These are phyloP conservation scores for Diplogelasinospora grovesii DNA, from an alignment of 495 filamentous ascomycete species.

Conservation along the genomic window DNA sequence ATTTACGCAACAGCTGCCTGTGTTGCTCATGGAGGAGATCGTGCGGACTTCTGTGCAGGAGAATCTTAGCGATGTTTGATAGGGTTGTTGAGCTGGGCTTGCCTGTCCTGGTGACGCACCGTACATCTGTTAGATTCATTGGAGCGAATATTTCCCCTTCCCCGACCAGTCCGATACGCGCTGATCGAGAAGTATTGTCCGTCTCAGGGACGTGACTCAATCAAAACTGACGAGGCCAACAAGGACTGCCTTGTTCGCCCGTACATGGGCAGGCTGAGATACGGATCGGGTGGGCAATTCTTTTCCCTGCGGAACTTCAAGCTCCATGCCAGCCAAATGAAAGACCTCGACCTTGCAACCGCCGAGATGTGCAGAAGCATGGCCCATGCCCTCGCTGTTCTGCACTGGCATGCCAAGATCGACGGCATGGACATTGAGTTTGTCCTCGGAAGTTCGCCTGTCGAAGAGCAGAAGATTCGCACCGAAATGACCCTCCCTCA, in stretches of 20 bases:
- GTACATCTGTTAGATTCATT: too few relatives aligned
- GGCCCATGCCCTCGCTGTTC: constrained; percentile 2
- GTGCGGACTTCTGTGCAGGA: too few relatives aligned
- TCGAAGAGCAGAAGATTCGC: too few relatives aligned
- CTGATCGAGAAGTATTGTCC: constrained; percentile 3
- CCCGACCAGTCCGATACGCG: neutral
- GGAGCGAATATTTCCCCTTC: constrained; percentile 8
- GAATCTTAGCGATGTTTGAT: too few relatives aligned
- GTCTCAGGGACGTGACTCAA: neutral
- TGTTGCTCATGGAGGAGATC: too few relatives aligned
- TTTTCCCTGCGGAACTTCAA: constrained; percentile 15
- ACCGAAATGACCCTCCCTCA: too few relatives aligned
- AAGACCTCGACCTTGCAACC: constrained; percentile 3
- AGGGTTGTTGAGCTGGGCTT: too few relatives aligned
- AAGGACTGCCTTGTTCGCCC: constrained; percentile 7
- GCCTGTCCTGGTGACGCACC: too few relatives aligned
- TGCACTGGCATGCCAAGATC: constrained; percentile 11
- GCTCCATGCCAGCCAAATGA: constrained; percentile 11
- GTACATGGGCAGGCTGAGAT: constrained; percentile 3
- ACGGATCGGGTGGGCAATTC: neutral
- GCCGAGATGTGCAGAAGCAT: constrained; percentile 2
- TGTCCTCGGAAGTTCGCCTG: constrained; percentile 12
- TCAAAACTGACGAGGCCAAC: neutral
- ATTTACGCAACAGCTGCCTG: too few relatives aligned
- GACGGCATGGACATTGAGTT: constrained; percentile 13